A percentile compares a stretch with the other conserved stretches of the same genome.
phyloP scores from a whole-genome alignment of 345 rosid species.

The Populus simonii region DNA sequence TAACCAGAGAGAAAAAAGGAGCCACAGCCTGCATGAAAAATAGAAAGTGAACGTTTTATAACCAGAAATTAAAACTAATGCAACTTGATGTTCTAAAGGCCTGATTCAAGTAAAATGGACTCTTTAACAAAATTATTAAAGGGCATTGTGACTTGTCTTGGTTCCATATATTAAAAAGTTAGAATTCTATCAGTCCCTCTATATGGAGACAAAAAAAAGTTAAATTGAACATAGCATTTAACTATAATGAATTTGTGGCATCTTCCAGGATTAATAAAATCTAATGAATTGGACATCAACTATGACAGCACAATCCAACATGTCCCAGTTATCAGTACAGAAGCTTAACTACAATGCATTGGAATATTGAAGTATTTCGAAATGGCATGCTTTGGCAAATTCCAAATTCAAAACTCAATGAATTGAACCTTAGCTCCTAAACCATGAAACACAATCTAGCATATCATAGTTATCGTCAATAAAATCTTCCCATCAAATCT shows the following conservation, averaged over 20 bases:
- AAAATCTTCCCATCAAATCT: not conserved
- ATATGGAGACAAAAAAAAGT: not conserved
- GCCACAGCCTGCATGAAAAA: slow-evolving; percentile 68
- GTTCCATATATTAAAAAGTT: not conserved
- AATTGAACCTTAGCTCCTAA: not conserved
- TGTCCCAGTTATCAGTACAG: not conserved
- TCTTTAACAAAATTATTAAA: not conserved
- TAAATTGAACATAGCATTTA: not conserved
- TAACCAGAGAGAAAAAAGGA: slow-evolving; percentile 79
- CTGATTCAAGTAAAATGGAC: not conserved
- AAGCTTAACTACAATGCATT: not conserved
- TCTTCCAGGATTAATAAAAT: not conserved
- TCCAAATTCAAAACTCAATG: not conserved
- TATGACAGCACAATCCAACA: not conserved
- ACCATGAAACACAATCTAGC: not conserved
- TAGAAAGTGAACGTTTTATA: not conserved
- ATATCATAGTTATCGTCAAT: not conserved
- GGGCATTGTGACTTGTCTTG: not conserved
- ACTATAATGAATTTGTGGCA: not conserved
- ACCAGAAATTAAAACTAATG: not conserved
- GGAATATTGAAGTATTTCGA: not conserved
- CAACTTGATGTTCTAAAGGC: not conserved
- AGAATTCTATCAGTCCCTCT: not conserved
- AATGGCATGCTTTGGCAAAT: not conserved
- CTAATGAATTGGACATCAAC: not conserved